A percentile compares a stretch with the other conserved stretches of the same genome.
These are phyloP conservation scores for Wickerhamiella sorbophila DNA, from an alignment of 805 yeast species.

Conservation along the genomic window DNA sequence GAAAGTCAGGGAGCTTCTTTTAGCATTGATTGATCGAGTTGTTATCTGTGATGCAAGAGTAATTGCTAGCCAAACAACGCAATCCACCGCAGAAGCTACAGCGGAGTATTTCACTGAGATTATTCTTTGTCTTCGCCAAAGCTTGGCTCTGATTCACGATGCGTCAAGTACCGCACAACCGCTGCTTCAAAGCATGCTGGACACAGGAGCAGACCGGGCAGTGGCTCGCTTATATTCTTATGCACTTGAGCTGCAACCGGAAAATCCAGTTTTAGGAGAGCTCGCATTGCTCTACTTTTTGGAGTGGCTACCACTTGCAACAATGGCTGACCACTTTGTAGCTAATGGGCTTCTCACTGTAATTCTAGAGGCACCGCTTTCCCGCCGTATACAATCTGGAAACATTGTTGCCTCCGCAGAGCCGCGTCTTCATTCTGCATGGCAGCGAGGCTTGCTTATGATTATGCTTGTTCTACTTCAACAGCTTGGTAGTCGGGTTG, in stretches of 20 bases:
- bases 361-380: slow-evolving; percentile 60
- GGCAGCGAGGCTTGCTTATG: slow-evolving; percentile 75
- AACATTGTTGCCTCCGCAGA: slow-evolving; percentile 37
- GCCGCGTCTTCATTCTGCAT: slow-evolving; percentile 54
- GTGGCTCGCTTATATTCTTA: slow-evolving; percentile 53
- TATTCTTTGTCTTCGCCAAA: slow-evolving; percentile 47
- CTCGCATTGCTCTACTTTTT: slow-evolving; percentile 51
- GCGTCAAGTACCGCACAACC: background rate
- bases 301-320: slow-evolving; percentile 44
- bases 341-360: slow-evolving; percentile 50
- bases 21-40: slow-evolving; percentile 43
- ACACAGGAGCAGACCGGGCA: slow-evolving; percentile 46
- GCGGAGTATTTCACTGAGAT: slow-evolving; percentile 53
- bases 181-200: slow-evolving; percentile 28
- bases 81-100: slow-evolving; percentile 31
- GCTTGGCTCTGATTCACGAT: slow-evolving; percentile 25
- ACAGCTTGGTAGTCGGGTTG: slow-evolving; percentile 45
- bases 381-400: slow-evolving; percentile 53
- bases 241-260: slow-evolving; percentile 45
- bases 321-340: slow-evolving; percentile 55
- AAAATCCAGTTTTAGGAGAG: slow-evolving; percentile 61
- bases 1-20: slow-evolving; percentile 13
- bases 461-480: slow-evolving; percentile 45
- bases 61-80: slow-evolving; percentile 43
- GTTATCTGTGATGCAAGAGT: slow-evolving; percentile 47